Percentiles rank a stretch among this genome's conserved stretches.
Evolutionary conservation across 1,284 basidiomycete species (phyloP).

Genomic region (Xerocomus minutiporus): DNA sequence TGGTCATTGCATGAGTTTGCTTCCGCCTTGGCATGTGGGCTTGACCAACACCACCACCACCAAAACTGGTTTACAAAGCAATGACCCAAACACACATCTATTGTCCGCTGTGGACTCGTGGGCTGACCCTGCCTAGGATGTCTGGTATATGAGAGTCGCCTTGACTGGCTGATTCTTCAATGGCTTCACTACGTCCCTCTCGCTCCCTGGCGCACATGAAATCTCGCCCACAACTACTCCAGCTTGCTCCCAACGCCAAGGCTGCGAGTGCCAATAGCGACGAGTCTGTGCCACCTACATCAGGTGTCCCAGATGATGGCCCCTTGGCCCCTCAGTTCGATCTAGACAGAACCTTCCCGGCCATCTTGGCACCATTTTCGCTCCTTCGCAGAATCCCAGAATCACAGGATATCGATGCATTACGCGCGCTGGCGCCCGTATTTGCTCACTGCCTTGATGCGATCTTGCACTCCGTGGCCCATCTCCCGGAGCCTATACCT

Average conservation of each 20-base stretch:
- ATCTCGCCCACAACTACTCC: neutral
- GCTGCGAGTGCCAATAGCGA: slow-evolving; percentile 16
- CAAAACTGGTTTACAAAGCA: neutral
- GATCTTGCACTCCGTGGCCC: slow-evolving; percentile 27
- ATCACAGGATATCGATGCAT: slow-evolving; percentile 25
- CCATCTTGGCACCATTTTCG: slow-evolving; percentile 25
- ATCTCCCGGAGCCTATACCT: slow-evolving; percentile 21
- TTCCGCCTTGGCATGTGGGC: slow-evolving; percentile 10
- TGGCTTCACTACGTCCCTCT: slow-evolving; percentile 10
- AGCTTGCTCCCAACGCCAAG: slow-evolving; percentile 4
- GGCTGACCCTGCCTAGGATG: neutral
- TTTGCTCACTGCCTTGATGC: slow-evolving; percentile 24
- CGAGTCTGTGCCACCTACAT: slow-evolving; percentile 9
- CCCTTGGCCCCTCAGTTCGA: slow-evolving; percentile 19
- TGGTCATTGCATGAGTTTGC: slow-evolving; percentile 29
- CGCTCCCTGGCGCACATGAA: slow-evolving; percentile 12
- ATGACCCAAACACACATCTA: slow-evolving; percentile 1
- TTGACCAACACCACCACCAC: neutral
- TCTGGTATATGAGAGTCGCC: neutral
- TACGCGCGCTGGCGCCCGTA: slow-evolving; percentile 26
- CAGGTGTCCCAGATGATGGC: neutral
- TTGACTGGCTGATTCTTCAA: neutral
- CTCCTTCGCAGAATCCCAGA: slow-evolving; percentile 22
- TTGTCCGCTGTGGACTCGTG: slow-evolving; percentile 22
- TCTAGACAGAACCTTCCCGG: slow-evolving; percentile 31